A percentile compares a stretch with the other conserved stretches of the same genome.
phyloP scores from a whole-genome alignment of 2,329 filamentous ascomycete genomes.

The Microdochium paspali region DNA sequence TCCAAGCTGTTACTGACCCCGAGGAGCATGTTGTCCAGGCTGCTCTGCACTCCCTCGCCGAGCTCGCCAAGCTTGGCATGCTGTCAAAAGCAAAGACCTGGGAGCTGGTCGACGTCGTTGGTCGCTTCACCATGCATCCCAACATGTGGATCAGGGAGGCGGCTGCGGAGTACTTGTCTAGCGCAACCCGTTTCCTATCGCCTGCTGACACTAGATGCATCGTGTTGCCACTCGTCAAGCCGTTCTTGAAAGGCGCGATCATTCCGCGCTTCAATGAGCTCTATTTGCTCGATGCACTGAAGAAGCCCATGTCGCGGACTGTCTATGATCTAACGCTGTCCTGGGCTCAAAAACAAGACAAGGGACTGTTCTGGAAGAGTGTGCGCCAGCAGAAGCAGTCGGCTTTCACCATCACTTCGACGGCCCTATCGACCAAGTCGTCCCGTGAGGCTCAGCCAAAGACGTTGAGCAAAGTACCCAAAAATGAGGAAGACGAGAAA shows the following conservation, averaged over 20 bases:
- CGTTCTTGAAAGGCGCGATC: slow-evolving; percentile 70
- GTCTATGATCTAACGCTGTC: slow-evolving; percentile 78
- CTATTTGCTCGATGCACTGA: slow-evolving; percentile 70
- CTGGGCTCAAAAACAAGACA: slow-evolving; percentile 78
- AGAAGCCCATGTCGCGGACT: slow-evolving; percentile 67
- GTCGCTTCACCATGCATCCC: slow-evolving; percentile 83
- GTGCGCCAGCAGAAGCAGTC: slow-evolving; percentile 54
- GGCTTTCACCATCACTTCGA: slow-evolving; percentile 56
- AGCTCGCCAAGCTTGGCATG: slow-evolving; percentile 79
- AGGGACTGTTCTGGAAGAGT: slow-evolving; percentile 80
- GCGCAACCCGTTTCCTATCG: slow-evolving; percentile 66
- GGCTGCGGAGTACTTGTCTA: slow-evolving; percentile 72
- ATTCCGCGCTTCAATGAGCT: slow-evolving; percentile 60
- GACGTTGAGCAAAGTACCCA: slow-evolving; percentile 53
- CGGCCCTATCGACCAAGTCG: slow-evolving; percentile 43
- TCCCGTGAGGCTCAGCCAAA: slow-evolving; percentile 46
- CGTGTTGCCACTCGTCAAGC: slow-evolving; percentile 67
- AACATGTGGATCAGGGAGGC: slow-evolving; percentile 94
- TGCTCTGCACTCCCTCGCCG: slow-evolving; percentile 77
- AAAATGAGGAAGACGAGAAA: slow-evolving; percentile 87
- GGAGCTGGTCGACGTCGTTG: slow-evolving; percentile 78
- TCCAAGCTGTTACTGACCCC: slow-evolving; percentile 84
- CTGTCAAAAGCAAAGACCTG: slow-evolving; percentile 77
- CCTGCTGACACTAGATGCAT: slow-evolving; percentile 77
- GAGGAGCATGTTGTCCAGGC: slow-evolving; percentile 93